phyloP scores from a whole-genome alignment of 129 eudicot species.

The Calendula officinalis region DNA sequence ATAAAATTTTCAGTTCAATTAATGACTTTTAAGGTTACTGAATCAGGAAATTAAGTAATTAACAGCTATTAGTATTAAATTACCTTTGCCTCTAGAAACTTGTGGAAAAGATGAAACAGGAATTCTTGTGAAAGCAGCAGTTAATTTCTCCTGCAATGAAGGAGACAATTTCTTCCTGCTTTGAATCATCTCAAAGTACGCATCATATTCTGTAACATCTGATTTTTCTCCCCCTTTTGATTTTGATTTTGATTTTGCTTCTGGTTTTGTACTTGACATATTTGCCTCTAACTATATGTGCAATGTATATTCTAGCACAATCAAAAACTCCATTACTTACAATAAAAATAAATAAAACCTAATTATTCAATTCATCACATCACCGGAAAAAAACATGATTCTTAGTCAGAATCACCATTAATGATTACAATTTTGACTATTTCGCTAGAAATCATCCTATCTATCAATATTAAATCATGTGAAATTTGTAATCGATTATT shows the following conservation, averaged over 20 bases:
- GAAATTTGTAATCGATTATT: neutral
- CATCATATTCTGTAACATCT: conserved; percentile 42
- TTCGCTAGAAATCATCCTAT: neutral
- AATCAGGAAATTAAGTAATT: neutral
- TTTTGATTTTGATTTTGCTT: conserved; percentile 18
- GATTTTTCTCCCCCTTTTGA: conserved; percentile 9
- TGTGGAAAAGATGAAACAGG: conserved; percentile 88
- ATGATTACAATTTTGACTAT: neutral
- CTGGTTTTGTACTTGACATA: conserved; percentile 30
- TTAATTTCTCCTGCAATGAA: conserved; percentile 65
- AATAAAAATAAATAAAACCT: too few species aligned
- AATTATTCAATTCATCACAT: neutral
- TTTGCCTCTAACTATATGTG: conserved; percentile 8
- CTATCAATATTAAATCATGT: conserved; percentile 1
- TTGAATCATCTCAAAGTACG: conserved; percentile 74
- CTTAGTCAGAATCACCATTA: neutral
- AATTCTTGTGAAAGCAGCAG: conserved; percentile 63
- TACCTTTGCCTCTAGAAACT: conserved; percentile 88
- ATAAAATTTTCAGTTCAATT: neutral
- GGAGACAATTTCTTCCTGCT: conserved; percentile 70
- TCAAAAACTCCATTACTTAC: neutral
- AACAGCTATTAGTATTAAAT: neutral
- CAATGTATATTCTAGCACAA: conserved; percentile 13
- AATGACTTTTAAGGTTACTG: neutral
- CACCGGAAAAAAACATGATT: neutral